These are phyloP conservation scores for Tylopilus cervinicoccineus DNA, from an alignment of 768 basidiomycete species.

Conservation along the genomic window DNA sequence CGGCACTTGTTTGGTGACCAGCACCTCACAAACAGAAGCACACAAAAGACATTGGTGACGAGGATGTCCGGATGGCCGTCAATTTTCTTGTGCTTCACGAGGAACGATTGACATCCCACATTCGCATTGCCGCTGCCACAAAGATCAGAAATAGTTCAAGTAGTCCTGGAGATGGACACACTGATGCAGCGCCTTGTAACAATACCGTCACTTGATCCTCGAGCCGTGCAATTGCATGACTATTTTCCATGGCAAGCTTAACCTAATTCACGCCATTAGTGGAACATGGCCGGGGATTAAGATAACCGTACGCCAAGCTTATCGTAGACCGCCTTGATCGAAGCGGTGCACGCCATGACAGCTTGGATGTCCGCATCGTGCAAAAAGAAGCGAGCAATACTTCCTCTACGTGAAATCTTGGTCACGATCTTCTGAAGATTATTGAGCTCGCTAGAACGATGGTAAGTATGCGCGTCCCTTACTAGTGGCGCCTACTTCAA, in stretches of 20 bases:
- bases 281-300: not conserved
- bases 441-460: constrained; percentile 4
- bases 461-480: not conserved
- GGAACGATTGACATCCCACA: not conserved
- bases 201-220: constrained; percentile 7
- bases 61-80: not conserved
- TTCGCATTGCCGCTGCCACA: constrained; percentile 7
- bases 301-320: constrained; percentile 4
- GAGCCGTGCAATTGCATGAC: constrained; percentile 5
- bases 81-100: not conserved
- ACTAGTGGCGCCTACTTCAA: too few species aligned
- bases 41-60: too few species aligned
- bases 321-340: constrained; percentile 8
- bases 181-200: not conserved
- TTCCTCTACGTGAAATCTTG: constrained; percentile 2
- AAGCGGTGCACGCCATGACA: constrained; percentile 7
- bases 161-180: not conserved
- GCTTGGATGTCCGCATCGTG: constrained; percentile 7
- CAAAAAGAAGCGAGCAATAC: constrained; percentile 6
- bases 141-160: not conserved
- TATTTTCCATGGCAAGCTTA: constrained; percentile 11
- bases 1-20: not conserved
- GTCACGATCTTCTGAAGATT: constrained; percentile 6
- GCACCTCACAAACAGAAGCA: too few species aligned
- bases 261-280: constrained; percentile 4